Evolutionary conservation across 1,284 basidiomycete genomes (phyloP).

Genomic region (Trichosporon sp.): DNA sequence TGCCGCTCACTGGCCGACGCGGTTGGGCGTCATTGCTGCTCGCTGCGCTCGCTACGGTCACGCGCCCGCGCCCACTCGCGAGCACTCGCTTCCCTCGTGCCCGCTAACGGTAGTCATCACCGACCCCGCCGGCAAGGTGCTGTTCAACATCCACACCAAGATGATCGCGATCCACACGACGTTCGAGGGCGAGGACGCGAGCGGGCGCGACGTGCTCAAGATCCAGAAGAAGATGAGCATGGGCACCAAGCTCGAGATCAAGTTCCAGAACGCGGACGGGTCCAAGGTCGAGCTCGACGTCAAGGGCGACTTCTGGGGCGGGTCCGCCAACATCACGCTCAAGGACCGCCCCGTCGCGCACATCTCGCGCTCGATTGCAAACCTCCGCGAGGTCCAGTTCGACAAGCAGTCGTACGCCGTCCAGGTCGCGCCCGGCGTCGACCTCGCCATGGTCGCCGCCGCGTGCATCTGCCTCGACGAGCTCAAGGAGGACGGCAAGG

Average conservation of each 20-base stretch:
- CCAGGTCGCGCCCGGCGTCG: slow-evolving; percentile 9
- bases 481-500: slow-evolving; percentile 13
- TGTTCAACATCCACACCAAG: slow-evolving; percentile 25
- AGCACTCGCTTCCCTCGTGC: not conserved
- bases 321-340: slow-evolving; percentile 22
- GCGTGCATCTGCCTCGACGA: slow-evolving; percentile 9
- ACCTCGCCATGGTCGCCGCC: slow-evolving; percentile 7
- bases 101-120: not conserved
- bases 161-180: slow-evolving; percentile 19
- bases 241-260: slow-evolving; percentile 32
- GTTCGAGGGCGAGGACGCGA: not conserved
- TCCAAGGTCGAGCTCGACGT: slow-evolving; percentile 1
- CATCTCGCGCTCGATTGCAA: slow-evolving; percentile 31
- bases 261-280: slow-evolving; percentile 3
- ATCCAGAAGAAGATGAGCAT: slow-evolving; percentile 32
- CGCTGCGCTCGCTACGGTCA: too few relatives aligned
- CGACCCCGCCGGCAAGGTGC: not conserved
- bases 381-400: slow-evolving; percentile 35
- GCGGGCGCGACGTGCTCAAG: not conserved
- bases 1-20: too few relatives aligned
- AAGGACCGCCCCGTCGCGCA: slow-evolving; percentile 14
- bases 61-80: not conserved
- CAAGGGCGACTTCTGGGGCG: slow-evolving; percentile 34
- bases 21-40: too few relatives aligned
- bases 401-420: slow-evolving; percentile 32